A percentile compares a stretch with the other conserved stretches of the same genome.
Conservation (phyloP, 257 asterid species). For the Leptodermis oblonga region DNA sequence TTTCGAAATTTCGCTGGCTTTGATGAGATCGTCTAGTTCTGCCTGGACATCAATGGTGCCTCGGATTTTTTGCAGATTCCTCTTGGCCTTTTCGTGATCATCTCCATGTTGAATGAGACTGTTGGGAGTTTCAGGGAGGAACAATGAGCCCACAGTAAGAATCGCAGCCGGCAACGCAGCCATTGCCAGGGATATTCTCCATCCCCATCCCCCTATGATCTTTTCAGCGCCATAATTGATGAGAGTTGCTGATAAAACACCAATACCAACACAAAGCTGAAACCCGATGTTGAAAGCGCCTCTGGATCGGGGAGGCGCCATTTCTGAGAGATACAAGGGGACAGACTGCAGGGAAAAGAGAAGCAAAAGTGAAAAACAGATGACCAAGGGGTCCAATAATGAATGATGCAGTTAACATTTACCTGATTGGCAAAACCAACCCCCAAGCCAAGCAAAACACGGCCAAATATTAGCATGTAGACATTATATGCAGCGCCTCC, state of each 20-base stretch:
- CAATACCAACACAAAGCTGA: conserved; percentile 38
- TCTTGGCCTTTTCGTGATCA: conserved; percentile 33
- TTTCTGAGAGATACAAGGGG: conserved; percentile 63
- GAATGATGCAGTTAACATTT: not conserved
- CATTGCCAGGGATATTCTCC: conserved; percentile 50
- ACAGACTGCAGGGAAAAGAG: conserved; percentile 34
- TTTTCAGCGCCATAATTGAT: conserved; percentile 40
- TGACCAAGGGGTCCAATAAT: not conserved
- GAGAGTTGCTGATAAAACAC: conserved; percentile 41
- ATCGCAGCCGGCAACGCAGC: conserved; percentile 36
- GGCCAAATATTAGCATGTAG: conserved; percentile 46
- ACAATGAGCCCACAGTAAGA: conserved; percentile 31
- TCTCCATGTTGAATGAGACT: conserved; percentile 35
- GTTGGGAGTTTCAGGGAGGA: conserved; percentile 62
- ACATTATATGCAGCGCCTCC: conserved; percentile 44
- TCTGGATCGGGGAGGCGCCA: conserved; percentile 49
- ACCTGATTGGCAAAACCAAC: conserved; percentile 61
- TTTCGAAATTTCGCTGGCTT: conserved; percentile 35
- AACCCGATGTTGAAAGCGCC: conserved; percentile 56
- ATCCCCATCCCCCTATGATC: conserved; percentile 60
- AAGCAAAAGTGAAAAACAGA: not conserved
- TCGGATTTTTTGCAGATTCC: conserved; percentile 33
- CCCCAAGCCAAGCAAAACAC: conserved; percentile 52
- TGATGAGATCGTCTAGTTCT: conserved; percentile 48
- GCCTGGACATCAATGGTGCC: conserved; percentile 42